Conservation (phyloP, 108 stramenopile genomes). For the Cyclotella sp. region DNA sequence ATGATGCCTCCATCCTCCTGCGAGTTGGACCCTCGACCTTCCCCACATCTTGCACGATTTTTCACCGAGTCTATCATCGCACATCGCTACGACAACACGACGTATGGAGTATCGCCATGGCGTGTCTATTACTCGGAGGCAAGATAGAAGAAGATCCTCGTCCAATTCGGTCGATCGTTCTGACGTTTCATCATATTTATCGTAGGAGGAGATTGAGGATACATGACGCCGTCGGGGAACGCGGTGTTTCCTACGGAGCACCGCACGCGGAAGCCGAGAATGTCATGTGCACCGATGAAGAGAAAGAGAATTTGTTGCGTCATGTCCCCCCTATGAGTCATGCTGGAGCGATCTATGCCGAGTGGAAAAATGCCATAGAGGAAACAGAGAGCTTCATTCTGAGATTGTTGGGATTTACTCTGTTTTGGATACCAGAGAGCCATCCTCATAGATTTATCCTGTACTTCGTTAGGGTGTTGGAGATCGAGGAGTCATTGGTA, state of each 20-base stretch:
- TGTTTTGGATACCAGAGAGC: conserved; percentile 84
- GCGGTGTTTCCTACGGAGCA: conserved; percentile 7
- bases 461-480: conserved; percentile 61
- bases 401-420: conserved; percentile 76
- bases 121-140: conserved; percentile 61
- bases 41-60: conserved; percentile 59
- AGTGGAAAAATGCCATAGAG: conserved; percentile 62
- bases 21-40: conserved; percentile 43
- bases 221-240: conserved; percentile 25
- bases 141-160: conserved; percentile 79
- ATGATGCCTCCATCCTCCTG: conserved; percentile 46
- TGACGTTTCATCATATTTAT: conserved; percentile 69
- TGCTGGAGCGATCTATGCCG: conserved; percentile 68
- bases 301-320: conserved; percentile 54
- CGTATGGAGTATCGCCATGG: conserved; percentile 82
- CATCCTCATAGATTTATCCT: conserved; percentile 84
- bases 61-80: conserved; percentile 78
- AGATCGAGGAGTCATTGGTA: conserved; percentile 35
- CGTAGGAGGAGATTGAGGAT: conserved; percentile 58
- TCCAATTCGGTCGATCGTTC: conserved; percentile 54
- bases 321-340: conserved; percentile 53
- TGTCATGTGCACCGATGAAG: conserved; percentile 25
- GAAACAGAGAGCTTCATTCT: conserved; percentile 66
- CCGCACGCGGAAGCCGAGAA: conserved; percentile 28
- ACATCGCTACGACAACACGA: conserved; percentile 56